These are phyloP conservation scores for Plasmodium relictum DNA, from an alignment of 169 alveolate genomes.

Conservation along the genomic window DNA sequence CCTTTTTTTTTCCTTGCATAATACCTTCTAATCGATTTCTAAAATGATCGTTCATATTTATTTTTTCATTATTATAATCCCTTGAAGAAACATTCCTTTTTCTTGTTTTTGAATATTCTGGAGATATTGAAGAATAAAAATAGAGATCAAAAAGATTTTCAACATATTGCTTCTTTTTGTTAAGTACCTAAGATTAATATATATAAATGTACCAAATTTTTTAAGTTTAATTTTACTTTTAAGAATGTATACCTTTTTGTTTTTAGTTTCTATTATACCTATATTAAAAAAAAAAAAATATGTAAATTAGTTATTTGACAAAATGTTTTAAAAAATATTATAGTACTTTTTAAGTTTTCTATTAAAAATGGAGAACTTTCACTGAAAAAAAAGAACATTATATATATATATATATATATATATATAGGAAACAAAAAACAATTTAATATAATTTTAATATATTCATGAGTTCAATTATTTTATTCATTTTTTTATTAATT, in stretches of 20 bases:
- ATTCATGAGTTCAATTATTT: not conserved
- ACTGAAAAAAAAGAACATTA: constrained; percentile 29
- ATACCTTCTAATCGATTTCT: not conserved
- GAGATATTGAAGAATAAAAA: constrained; percentile 5
- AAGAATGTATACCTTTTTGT: constrained; percentile 32
- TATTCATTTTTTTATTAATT: not conserved
- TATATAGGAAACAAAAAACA: not conserved
- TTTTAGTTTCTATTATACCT: constrained; percentile 30
- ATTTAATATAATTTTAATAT: constrained; percentile 2
- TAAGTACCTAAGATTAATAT: constrained; percentile 34
- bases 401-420: not conserved
- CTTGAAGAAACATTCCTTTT: not conserved
- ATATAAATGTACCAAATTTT: not conserved
- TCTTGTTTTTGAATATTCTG: not conserved
- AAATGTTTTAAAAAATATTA: constrained; percentile 8
- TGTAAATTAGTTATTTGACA: constrained; percentile 1
- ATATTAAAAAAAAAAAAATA: constrained; percentile 4
- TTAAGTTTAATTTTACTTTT: not conserved
- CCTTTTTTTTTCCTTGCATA: not conserved
- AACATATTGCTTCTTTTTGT: constrained; percentile 38
- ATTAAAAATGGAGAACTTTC: constrained; percentile 61
- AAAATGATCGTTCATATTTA: not conserved
- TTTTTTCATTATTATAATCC: not conserved
- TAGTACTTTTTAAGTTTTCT: constrained; percentile 59
- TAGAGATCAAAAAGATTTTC: constrained; percentile 18